phyloP scores from a whole-genome alignment of 2,329 filamentous ascomycete genomes.

The Grosmannia serpens region DNA sequence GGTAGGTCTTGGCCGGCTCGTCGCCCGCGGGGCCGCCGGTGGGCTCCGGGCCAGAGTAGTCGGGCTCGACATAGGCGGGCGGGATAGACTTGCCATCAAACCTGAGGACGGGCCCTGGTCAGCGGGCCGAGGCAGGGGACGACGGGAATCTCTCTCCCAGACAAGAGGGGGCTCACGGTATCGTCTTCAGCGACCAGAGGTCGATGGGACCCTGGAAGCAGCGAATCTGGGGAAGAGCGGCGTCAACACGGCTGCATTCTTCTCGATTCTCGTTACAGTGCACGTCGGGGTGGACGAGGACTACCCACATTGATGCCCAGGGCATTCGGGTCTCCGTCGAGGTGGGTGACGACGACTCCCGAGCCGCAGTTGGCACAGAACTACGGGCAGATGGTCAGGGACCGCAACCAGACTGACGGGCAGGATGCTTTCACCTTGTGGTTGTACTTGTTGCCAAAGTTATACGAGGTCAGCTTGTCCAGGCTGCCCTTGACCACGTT shows the following conservation, averaged over 20 bases:
- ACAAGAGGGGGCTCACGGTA: constrained; percentile 15
- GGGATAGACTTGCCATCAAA: constrained; percentile 25
- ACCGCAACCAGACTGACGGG: not conserved
- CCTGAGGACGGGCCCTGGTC: constrained; percentile 14
- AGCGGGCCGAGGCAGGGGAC: not conserved
- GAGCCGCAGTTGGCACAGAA: constrained; percentile 42
- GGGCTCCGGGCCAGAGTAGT: constrained; percentile 29
- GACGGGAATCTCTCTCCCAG: too few species aligned
- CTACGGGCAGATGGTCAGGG: constrained; percentile 17
- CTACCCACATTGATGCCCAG: constrained; percentile 25
- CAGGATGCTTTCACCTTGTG: constrained; percentile 27
- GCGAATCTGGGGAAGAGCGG: constrained; percentile 20
- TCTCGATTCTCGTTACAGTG: not conserved
- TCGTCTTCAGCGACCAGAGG: constrained; percentile 25
- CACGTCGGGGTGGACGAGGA: not conserved
- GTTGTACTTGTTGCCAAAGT: constrained; percentile 25
- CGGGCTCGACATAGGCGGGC: constrained; percentile 21
- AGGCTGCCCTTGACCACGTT: constrained; percentile 34
- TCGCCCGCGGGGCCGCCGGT: constrained; percentile 18
- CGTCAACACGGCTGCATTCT: not conserved
- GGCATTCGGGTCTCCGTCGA: constrained; percentile 9
- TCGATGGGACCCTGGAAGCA: constrained; percentile 30
- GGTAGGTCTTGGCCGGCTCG: constrained; percentile 29
- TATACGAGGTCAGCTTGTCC: constrained; percentile 30
- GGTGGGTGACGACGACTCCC: constrained; percentile 22